Percentiles rank a stretch among this genome's conserved stretches.
Conservation (phyloP, 345 rosid species). For the Odontarrhena argentea region DNA sequence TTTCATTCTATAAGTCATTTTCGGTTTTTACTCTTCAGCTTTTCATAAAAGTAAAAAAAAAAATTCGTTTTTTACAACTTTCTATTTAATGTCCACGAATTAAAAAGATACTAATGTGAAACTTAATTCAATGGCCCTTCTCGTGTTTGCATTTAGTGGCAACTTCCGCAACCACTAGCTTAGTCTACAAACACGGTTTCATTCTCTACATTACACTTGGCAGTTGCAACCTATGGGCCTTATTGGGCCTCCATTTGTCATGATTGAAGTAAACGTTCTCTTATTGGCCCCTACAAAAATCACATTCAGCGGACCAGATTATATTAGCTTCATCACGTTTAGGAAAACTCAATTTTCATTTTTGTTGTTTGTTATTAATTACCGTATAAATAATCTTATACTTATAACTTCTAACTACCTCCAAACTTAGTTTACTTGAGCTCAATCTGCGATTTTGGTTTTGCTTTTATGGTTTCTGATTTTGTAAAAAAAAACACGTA, state of each 20-base stretch:
- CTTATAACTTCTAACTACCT: neutral
- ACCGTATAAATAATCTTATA: conserved; percentile 17
- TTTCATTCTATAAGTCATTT: too few species aligned
- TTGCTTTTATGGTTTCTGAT: neutral
- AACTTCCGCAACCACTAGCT: conserved; percentile 4
- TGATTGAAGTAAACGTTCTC: neutral
- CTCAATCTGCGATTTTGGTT: neutral
- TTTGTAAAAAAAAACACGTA: too few species aligned
- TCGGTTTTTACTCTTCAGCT: too few species aligned
- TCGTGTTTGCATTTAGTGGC: conserved; percentile 18
- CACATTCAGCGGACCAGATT: neutral
- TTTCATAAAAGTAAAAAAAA: too few species aligned
- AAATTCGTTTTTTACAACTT: too few species aligned
- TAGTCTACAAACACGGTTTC: neutral
- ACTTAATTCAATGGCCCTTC: conserved; percentile 3
- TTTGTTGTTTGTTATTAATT: conserved; percentile 1
- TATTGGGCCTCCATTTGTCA: neutral
- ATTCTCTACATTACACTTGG: conserved; percentile 3
- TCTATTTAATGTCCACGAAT: too few species aligned
- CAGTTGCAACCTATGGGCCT: conserved; percentile 4
- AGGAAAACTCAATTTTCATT: conserved; percentile 17
- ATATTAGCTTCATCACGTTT: conserved; percentile 12
- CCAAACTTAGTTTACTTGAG: neutral
- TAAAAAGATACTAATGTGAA: neutral
- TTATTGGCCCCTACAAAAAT: neutral